A percentile compares a stretch with the other conserved stretches of the same genome.
Conservation (phyloP, 768 basidiomycete genomes). For the Leccinum longicurvipes region DNA sequence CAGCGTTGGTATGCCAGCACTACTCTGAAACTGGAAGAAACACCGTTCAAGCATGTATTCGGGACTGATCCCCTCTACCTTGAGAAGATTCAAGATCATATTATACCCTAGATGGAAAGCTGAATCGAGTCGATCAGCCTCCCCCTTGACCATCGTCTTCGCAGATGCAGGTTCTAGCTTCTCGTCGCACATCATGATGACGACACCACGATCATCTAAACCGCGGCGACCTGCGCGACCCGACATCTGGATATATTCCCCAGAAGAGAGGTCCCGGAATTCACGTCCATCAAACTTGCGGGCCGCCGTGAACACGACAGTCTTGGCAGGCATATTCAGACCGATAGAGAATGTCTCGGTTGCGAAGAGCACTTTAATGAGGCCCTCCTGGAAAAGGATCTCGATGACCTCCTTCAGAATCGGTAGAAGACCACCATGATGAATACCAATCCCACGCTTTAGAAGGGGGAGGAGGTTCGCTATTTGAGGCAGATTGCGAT, state of each 20-base stretch:
- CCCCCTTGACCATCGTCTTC: slow-evolving; percentile 97
- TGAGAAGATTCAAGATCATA: slow-evolving; percentile 97
- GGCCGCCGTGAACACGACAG: slow-evolving; percentile 94
- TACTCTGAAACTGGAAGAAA: slow-evolving; percentile 99
- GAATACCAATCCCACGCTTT: slow-evolving; percentile 94
- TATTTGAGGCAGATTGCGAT: slow-evolving; percentile 91
- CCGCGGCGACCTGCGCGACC: slow-evolving; percentile 97
- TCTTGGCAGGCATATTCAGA: slow-evolving; percentile 99
- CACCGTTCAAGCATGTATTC: slow-evolving; percentile 97
- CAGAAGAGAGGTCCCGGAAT: slow-evolving; percentile 87
- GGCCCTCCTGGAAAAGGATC: slow-evolving; percentile 96
- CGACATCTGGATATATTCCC: slow-evolving; percentile 99
- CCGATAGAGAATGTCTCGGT: slow-evolving; percentile 99
- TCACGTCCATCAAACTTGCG: slow-evolving; percentile 96
- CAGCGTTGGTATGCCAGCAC: slow-evolving; percentile 78
- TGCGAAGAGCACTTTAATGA: slow-evolving; percentile 97
- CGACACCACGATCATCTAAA: slow-evolving; percentile 96
- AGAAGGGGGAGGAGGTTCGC: slow-evolving; percentile 88
- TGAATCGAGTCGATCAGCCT: slow-evolving; percentile 94
- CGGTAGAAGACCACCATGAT: slow-evolving; percentile 95
- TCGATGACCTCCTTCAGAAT: slow-evolving; percentile 99
- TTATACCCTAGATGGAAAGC: slow-evolving; percentile 99
- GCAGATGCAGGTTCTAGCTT: slow-evolving; percentile 91
- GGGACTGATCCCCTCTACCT: slow-evolving; percentile 97
- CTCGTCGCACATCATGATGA: slow-evolving; percentile 99